Percentiles rank a stretch among this genome's conserved stretches.
These are phyloP conservation scores for Saturnispora saitoi DNA, from an alignment of 805 yeast species.

Conservation along the genomic window DNA sequence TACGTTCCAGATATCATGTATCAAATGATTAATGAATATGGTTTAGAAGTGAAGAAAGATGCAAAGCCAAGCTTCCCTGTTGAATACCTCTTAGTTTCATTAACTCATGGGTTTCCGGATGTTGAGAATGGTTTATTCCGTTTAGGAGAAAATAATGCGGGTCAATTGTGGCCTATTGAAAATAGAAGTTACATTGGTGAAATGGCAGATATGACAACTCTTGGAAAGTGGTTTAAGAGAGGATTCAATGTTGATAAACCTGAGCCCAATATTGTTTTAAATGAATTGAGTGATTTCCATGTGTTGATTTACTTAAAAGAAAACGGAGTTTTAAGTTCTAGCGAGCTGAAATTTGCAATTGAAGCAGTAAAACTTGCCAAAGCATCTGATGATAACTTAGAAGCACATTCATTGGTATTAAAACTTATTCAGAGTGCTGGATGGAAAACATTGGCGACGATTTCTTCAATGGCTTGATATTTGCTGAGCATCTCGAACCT, in stretches of 20 bases:
- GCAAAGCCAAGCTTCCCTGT: conserved; percentile 91
- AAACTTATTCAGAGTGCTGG: conserved; percentile 34
- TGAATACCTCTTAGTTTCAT: conserved; percentile 77
- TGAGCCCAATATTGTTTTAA: background rate
- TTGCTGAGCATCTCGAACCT: conserved; percentile 3
- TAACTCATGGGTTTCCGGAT: conserved; percentile 90
- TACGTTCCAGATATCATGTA: conserved; percentile 94
- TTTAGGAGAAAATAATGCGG: background rate
- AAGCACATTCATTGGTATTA: background rate
- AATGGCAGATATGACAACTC: conserved; percentile 53
- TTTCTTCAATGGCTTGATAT: conserved; percentile 20
- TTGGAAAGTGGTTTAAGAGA: conserved; percentile 40
- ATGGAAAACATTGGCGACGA: conserved; percentile 73
- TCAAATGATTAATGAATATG: conserved; percentile 79
- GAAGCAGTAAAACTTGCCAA: background rate
- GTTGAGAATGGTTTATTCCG: conserved; percentile 22
- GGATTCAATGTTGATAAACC: conserved; percentile 7
- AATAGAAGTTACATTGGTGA: conserved; percentile 71
- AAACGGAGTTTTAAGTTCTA: background rate
- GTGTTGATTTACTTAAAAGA: conserved; percentile 45
- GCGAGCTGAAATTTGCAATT: background rate
- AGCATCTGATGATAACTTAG: background rate
- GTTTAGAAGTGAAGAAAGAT: conserved; percentile 74
- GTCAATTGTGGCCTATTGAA: conserved; percentile 55
- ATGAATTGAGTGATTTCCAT: conserved; percentile 62